Evolutionary conservation across 2,329 filamentous ascomycete species (phyloP).

Genomic region (Aspergillus tanneri): DNA sequence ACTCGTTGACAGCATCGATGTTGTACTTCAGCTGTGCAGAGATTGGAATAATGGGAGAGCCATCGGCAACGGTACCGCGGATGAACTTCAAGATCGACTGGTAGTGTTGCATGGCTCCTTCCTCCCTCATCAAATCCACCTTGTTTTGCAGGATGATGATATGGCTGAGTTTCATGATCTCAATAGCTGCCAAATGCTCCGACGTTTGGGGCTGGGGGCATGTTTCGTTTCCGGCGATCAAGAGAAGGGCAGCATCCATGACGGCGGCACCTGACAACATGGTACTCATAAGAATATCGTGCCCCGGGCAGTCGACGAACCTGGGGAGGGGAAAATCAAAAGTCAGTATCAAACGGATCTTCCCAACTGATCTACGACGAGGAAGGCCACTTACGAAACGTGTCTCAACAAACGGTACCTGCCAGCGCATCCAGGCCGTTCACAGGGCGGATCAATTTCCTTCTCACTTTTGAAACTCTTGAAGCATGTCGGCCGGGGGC

Average conservation of each 20-base stretch:
- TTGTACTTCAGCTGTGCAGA: slow-evolving; percentile 99
- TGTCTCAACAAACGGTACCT: slow-evolving; percentile 86
- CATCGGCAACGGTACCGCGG: slow-evolving; percentile 91
- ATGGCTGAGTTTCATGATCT: slow-evolving; percentile 99
- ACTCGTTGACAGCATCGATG: slow-evolving; percentile 96
- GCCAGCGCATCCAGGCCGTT: slow-evolving; percentile 85
- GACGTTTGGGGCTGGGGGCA: slow-evolving; percentile 98
- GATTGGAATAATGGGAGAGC: slow-evolving; percentile 93
- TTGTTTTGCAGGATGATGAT: slow-evolving; percentile 99
- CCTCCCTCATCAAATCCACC: slow-evolving; percentile 97
- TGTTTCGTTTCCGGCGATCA: slow-evolving; percentile 97
- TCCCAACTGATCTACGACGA: not conserved
- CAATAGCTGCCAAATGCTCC: slow-evolving; percentile 96
- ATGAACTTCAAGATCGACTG: slow-evolving; percentile 98
- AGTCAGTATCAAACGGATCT: not conserved
- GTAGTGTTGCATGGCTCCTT: slow-evolving; percentile 89
- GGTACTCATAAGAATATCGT: slow-evolving; percentile 99
- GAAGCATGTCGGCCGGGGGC: slow-evolving; percentile 92
- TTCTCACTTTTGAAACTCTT: slow-evolving; percentile 98
- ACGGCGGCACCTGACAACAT: slow-evolving; percentile 99
- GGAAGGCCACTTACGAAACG: slow-evolving; percentile 69
- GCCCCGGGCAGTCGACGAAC: slow-evolving; percentile 97
- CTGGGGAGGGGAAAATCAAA: slow-evolving; percentile 44
- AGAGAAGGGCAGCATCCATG: slow-evolving; percentile 95
- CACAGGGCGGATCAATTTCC: slow-evolving; percentile 94